Base-by-base conservation (phyloP, 768 basidiomycete genomes). In the Kwoniella dendrophila region DNA sequence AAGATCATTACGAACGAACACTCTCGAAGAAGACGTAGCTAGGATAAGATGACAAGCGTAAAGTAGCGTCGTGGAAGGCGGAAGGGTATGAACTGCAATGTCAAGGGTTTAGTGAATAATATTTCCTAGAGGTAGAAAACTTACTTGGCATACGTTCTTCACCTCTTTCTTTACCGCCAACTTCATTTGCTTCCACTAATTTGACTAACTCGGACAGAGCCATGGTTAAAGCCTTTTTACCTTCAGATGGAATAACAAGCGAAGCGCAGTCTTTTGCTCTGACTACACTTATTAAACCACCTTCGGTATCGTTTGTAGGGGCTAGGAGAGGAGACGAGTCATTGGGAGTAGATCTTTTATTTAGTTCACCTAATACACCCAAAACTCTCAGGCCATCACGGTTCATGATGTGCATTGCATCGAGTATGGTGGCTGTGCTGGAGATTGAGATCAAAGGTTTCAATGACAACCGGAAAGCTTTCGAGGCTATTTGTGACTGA, bases 371-470 rank as follows among this genome's bases (percentile, higher is more conserved):
- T 2, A 73, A 24, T 11, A 73, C 69, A 2, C 72, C 72, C 18
- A 73, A 38, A 2, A 67, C 72, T 11, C 63, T 57, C 2, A 69
- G 49, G n/a, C 69, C 69, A 29, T 67, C 30, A 8, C 68, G 55
- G 29, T 56, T 58, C 72, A 73, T 70, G 26, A 64, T 56, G 26
- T 73, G 72, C 72, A 73, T 73, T 3, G 72, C 72, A 33, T 70
- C 72, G 12, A 73, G 47, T 11, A 73, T 67, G 4, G 69, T 62
- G 5, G 69, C 66, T 0, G 66, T 62, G 0, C 62, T 62, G 5
- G 62, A 59, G 1, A 73, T 51, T 5, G 72, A 73, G 16, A 73
- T 64, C 14, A 73, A 67, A 11, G 72, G 59, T 48, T 70, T 64
- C 6, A 73, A 60, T 4, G 66, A 56, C 27, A 70, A 44, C 14